These are phyloP conservation scores for Nakaseomyces nivariensis DNA, from an alignment of 1,139 yeast genomes.

Conservation along the genomic window DNA sequence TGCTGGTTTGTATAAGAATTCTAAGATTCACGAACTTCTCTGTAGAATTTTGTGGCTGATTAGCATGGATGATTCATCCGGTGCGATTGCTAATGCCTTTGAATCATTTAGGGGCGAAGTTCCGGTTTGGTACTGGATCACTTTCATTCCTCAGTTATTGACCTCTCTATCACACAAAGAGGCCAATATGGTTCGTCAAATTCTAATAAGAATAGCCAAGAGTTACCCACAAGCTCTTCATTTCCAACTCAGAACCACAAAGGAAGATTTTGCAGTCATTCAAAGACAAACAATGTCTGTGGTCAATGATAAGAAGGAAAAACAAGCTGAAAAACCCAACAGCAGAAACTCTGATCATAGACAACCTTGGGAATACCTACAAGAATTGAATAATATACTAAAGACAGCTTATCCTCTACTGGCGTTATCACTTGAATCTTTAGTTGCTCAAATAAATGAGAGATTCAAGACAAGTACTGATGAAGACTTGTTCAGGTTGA, in stretches of 20 bases:
- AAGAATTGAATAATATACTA: slow-evolving; percentile 87
- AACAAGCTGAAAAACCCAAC: slow-evolving; percentile 8
- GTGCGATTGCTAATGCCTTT: slow-evolving; percentile 77
- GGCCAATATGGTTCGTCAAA: slow-evolving; percentile 78
- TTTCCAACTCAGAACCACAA: slow-evolving; percentile 88
- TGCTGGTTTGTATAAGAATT: slow-evolving; percentile 89
- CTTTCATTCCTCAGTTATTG: slow-evolving; percentile 87
- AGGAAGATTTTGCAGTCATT: slow-evolving; percentile 83
- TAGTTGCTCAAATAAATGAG: slow-evolving; percentile 91
- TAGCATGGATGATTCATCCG: slow-evolving; percentile 78
- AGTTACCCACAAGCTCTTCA: slow-evolving; percentile 96
- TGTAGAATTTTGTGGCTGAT: slow-evolving; percentile 92
- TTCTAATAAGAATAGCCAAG: slow-evolving; percentile 85
- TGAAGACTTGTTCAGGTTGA: slow-evolving; percentile 90
- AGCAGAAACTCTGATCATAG: slow-evolving; percentile 26
- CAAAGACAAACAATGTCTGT: slow-evolving; percentile 70
- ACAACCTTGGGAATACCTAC: slow-evolving; percentile 93
- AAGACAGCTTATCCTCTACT: slow-evolving; percentile 93
- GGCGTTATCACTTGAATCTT: slow-evolving; percentile 85
- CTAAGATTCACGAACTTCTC: slow-evolving; percentile 76
- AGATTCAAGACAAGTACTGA: slow-evolving; percentile 91
- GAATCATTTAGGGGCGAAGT: slow-evolving; percentile 91
- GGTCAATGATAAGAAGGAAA: slow-evolving; percentile 34
- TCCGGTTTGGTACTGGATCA: slow-evolving; percentile 99
- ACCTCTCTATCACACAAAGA: slow-evolving; percentile 86